A percentile compares a stretch with the other conserved stretches of the same genome.
phyloP scores from a whole-genome alignment of 805 yeast genomes.

The Huiozyma sinensis region DNA sequence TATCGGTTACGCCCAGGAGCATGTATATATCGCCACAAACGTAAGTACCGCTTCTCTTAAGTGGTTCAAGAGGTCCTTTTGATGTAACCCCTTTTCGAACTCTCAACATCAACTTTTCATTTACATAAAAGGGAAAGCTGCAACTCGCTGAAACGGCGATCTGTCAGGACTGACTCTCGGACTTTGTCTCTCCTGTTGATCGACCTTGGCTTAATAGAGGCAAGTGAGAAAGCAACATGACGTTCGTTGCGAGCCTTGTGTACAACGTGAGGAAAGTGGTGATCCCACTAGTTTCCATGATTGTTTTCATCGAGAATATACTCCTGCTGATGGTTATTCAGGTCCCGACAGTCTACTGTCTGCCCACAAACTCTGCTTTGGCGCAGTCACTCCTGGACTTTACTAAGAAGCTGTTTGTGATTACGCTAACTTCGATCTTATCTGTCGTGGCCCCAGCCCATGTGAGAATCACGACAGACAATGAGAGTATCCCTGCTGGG shows the following conservation, averaged over 20 bases:
- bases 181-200: no score
- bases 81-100: no score
- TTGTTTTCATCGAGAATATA: constrained; percentile 28
- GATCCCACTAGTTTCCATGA: constrained; percentile 13
- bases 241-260: not conserved
- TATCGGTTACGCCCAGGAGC: no score
- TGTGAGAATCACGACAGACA: constrained; percentile 40
- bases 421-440: constrained; percentile 41
- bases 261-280: not conserved
- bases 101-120: no score
- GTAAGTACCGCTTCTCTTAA: no score
- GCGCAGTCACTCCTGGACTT: constrained; percentile 36
- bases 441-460: constrained; percentile 42
- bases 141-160: no score
- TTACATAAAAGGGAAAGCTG: no score
- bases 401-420: constrained; percentile 51
- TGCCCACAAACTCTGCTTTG: constrained; percentile 21
- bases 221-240: no score
- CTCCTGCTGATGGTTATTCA: constrained; percentile 41
- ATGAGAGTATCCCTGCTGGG: constrained; percentile 29
- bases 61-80: no score
- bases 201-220: no score
- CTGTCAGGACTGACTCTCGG: no score
- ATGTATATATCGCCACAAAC: no score
- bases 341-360: constrained; percentile 23